Evolutionary conservation across 164 flowering plant species (phyloP), one percentile per base, ranked within the genome.

Genomic region (Stephania japonica): DNA sequence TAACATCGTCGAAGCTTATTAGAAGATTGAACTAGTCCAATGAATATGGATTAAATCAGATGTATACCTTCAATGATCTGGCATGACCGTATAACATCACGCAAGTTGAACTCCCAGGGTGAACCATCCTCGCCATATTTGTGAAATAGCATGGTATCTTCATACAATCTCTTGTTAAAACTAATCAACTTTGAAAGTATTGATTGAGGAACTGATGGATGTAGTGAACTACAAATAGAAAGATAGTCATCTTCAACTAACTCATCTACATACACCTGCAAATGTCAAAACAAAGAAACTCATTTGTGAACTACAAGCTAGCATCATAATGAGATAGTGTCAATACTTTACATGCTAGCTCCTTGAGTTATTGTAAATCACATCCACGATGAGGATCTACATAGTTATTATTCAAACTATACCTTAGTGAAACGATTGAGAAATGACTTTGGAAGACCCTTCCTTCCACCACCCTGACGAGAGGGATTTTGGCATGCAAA

Each of bases 401-500:
- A 56, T 18, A 14, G 63, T 19, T 56, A 2, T 18, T 56, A 19
- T 56, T 5, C 38, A 59, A 44, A 71, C 4, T 47, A 69, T 49
- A 92, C 99, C 97, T 96, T 96, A 0, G 95, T 90, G 71, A 96
- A 96, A 44, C 99, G 93, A 77, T 96, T 96, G 43, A 96, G 95
- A 78, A 96, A 93, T 25, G 99, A 96, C 75, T 85, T 92, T 1
- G 99, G 99, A 73, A 96, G 93, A 42, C 95, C 97, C 83, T 96
- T 96, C 73, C 99, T 82, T 14, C 99, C 99, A 71, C 99, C 97
- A 76, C 99, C 99, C 84, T 96, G 98, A 80, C 59, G 77, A 9
- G 97, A 81, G 74, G 99, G 99, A 80, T 96, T 96, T 79, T 96
- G 99, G 84, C 99, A 96, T 7, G 97, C 97, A 88, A 96, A 96